Evolutionary conservation across 495 filamentous ascomycete genomes (phyloP), one percentile per base, ranked within the genome.

Genomic region (Letharia columbiana): DNA sequence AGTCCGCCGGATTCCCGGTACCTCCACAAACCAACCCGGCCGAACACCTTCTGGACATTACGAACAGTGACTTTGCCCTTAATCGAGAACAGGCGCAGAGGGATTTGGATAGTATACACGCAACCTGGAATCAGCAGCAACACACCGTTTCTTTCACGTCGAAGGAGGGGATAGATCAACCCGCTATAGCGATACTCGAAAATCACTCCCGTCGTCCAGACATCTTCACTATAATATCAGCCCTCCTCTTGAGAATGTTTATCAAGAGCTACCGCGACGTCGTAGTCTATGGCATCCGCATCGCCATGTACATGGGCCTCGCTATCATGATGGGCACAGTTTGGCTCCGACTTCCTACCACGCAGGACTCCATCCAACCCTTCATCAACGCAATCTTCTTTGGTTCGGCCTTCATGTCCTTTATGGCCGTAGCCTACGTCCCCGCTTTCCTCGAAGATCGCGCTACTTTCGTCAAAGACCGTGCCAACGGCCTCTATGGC

Each of bases 311-410:
- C 73, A 79, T 87, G 57, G 89, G 87, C 12, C 80, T 92, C 41
- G 89, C 90, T 0, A 86, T 94, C 68, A 88, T 94, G 88, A 90
- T 92, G 86, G 90, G 90, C 5, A 93, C 90, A 2, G 89, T 93
- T 33, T 94, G 88, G 87, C 77, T 93, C 31, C 83, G 90, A 10
- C 77, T 94, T 1, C 73, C 79, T 17, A 78, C 84, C 2, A 71
- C 79, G 5, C 89, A 94, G 70, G 76, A 78, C 11, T 83, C 84
- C 64, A 92, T 94, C 68, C 85, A 90, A 65, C 85, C 90, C 6
- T 87, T 90, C 71, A 89, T 84, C 72, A 94, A 93, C 69, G 87
- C 87, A 47, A 91, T 94, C 67, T 87, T 90, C 83, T 92, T 90
- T 73, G 89, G 90, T 20, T 85, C 82, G 0, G 90, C 90, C 0